These are phyloP conservation scores for Roridomyces roridus DNA, from an alignment of 768 basidiomycete species.

Conservation along the genomic window DNA sequence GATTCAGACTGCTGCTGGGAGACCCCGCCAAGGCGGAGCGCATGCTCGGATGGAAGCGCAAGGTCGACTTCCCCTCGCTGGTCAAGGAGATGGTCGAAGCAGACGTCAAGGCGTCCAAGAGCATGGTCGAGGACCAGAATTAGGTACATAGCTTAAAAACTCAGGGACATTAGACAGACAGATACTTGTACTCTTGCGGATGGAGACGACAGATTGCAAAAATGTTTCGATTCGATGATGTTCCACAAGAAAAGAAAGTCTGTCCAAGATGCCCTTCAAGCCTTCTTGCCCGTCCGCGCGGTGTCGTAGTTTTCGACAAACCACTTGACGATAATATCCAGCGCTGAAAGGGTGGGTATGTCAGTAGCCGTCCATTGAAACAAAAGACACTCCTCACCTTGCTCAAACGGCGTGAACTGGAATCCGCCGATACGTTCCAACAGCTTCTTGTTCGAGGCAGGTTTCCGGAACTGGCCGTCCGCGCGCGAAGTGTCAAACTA, in stretches of 20 bases:
- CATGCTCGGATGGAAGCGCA: constrained; percentile 88
- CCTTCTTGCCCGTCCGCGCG: constrained; percentile 55
- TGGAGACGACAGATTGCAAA: too few relatives aligned
- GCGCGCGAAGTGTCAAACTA: constrained; percentile 53
- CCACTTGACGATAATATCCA: constrained; percentile 84
- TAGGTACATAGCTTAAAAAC: constrained; percentile 36
- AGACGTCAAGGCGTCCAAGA: constrained; percentile 76
- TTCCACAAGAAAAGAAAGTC: background rate
- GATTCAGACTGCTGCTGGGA: constrained; percentile 76
- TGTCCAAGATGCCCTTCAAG: background rate
- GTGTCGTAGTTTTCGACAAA: constrained; percentile 82
- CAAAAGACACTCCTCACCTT: constrained; percentile 48
- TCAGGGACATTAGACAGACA: too few relatives aligned
- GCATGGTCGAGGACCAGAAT: constrained; percentile 86
- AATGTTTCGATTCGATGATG: too few relatives aligned
- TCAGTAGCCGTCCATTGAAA: too few relatives aligned
- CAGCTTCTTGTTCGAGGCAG: constrained; percentile 90
- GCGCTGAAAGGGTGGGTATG: constrained; percentile 60
- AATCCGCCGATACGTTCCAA: constrained; percentile 75
- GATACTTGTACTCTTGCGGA: too few relatives aligned
- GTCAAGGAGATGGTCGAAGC: constrained; percentile 92
- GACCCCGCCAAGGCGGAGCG: constrained; percentile 91
- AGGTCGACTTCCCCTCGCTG: constrained; percentile 81
- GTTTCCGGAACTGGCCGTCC: constrained; percentile 95
- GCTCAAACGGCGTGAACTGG: constrained; percentile 88